A percentile compares a stretch with the other conserved stretches of the same genome.
phyloP scores from a whole-genome alignment of 345 rosid species.

The Rhizophora mangle region DNA sequence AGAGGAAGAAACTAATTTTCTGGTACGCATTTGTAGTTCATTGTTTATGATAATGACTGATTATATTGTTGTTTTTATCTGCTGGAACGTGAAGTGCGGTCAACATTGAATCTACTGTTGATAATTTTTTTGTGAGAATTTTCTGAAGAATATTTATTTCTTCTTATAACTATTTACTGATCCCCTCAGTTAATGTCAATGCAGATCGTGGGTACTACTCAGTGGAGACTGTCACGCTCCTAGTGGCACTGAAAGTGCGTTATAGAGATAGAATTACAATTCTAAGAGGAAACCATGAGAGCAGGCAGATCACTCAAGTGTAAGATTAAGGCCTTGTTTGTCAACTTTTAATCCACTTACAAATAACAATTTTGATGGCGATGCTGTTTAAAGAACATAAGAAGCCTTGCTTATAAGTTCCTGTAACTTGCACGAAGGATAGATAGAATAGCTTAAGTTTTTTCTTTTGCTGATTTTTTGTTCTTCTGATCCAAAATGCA shows the following conservation, averaged over 20 bases:
- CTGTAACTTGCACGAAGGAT: too few relatives aligned
- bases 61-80: too few relatives aligned
- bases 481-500: too few relatives aligned
- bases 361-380: neutral
- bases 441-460: too few relatives aligned
- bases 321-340: constrained; percentile 37
- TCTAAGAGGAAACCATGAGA: constrained; percentile 95
- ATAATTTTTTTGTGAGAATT: neutral
- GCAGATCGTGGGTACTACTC: constrained; percentile 99
- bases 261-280: constrained; percentile 95
- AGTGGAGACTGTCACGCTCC: constrained; percentile 94
- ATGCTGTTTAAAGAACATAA: neutral
- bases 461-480: too few relatives aligned
- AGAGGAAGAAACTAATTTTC: too few relatives aligned
- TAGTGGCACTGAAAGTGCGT: constrained; percentile 95
- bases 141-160: neutral
- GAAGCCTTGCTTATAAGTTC: neutral
- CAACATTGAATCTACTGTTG: neutral
- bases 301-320: constrained; percentile 99
- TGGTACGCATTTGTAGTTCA: neutral
- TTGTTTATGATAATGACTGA: neutral
- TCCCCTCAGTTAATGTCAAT: constrained; percentile 17
- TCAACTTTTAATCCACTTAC: neutral
- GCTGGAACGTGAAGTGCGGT: too few relatives aligned
- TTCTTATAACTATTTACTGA: neutral